Evolutionary conservation across 2,329 filamentous ascomycete species (phyloP), one percentile per base, ranked within the genome.

Genomic region (Dactylellina drechsleri): DNA sequence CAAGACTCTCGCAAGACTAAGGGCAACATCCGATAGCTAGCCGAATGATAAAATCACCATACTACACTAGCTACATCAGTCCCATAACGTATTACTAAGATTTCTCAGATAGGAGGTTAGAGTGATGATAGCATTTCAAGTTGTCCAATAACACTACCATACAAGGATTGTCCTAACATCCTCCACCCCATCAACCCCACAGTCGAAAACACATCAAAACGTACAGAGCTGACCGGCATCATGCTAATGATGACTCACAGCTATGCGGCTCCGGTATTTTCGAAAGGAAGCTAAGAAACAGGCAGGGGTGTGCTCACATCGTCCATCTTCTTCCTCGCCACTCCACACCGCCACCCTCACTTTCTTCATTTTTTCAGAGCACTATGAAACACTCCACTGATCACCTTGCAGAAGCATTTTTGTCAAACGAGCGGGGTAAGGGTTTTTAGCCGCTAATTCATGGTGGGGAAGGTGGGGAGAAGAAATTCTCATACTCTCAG

Each of bases 401-500:
- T 62, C 60, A 58, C 45, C 28, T 31, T 64, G 47, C 18, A 50
- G 23, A 18, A 53, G 36, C 23, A 18, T 54, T n/a, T 49, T 66
- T 23, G 31, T 10, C 28, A 28, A 54, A 36, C 6, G 31, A 36
- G 31, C 31, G 31, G 31, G 31, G 31, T 40, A 13, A 18, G 49
- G 13, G 5, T n/a, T 47, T 15, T 60, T 50, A 49, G 12, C 52
- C 36, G 36, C 57, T n/a, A 31, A 36, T 57, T 47, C 18, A 41
- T 18, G 23, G 31, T 23, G 45, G 45, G 43, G 40, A 23, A 50
- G 31, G 50, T 31, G 54, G 13, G 43, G 43, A 20, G 57, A 41
- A 20, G 28, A 36, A 50, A 15, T 57, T 57, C 23, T 41, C 64
- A 65, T 68, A 75, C 70, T 68, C 71, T 75, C 71, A 64, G 53